Conservation (phyloP, 2,329 filamentous ascomycete species). For the Cadophora luteo-olivacea region DNA sequence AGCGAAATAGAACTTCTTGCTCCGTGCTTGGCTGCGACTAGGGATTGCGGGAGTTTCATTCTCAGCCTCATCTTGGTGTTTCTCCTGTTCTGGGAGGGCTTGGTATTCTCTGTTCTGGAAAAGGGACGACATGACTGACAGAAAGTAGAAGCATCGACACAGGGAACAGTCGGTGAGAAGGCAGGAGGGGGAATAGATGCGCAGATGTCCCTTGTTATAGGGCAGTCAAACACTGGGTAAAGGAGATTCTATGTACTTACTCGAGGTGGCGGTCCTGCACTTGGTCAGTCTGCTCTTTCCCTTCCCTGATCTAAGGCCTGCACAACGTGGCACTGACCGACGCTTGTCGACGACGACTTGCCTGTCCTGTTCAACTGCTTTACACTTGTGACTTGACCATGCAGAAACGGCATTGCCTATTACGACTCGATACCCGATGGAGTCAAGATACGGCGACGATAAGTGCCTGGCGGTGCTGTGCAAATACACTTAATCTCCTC, state of each 20-base stretch:
- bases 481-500: constrained; percentile 11
- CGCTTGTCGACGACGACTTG: constrained; percentile 30
- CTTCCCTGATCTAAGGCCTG: constrained; percentile 15
- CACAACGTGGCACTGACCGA: constrained; percentile 27
- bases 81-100: constrained; percentile 26
- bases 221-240: neutral
- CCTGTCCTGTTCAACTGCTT: neutral
- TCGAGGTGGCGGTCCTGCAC: neutral
- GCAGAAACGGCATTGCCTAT: constrained; percentile 27
- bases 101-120: constrained; percentile 26
- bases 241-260: neutral
- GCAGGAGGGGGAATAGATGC: constrained; percentile 5
- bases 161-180: constrained; percentile 8
- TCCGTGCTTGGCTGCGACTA: constrained; percentile 13
- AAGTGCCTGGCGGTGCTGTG: constrained; percentile 7
- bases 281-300: neutral
- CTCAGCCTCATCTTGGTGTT: constrained; percentile 8
- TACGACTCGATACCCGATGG: constrained; percentile 22
- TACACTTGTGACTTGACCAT: constrained; percentile 22
- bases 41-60: constrained; percentile 7
- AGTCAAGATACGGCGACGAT: constrained; percentile 16
- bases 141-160: constrained; percentile 6
- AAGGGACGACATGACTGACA: constrained; percentile 23
- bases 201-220: constrained; percentile 14
- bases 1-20: constrained; percentile 15